Base-by-base conservation (phyloP, 768 basidiomycete genomes). In the Naganishia friedmannii region DNA sequence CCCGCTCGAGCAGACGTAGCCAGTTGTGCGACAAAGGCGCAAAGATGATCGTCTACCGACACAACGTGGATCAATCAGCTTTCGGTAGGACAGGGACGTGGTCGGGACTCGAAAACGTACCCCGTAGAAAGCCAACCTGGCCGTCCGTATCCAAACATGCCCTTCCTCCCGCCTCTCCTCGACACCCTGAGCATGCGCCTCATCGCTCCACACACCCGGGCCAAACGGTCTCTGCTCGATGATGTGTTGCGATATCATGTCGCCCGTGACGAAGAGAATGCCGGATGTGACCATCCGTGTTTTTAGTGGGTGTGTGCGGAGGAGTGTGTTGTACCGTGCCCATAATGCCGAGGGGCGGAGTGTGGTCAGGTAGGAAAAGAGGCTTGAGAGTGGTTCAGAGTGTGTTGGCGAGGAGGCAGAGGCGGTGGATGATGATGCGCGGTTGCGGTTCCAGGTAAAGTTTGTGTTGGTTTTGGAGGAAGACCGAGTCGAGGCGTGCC, bases 11-110 rank as follows among this genome's bases (percentile, higher is more conserved):
- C 0, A 66, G 53, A 0, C 66, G 58, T 3, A 79, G 63, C 79
- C 79, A 80, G 28, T 72, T 65, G 72, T 79, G 77, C 6, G 73
- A 77, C 17, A 80, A 70, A 21, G 79, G 79, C 15, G 79, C 78
- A 68, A 80, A 80, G 53, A 80, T 70, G n/a, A 76, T 48, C 6
- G 72, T 71, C n/a, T 58, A 34, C 5, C 15, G 1, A n/a, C n/a
- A n/a, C n/a, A n/a, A n/a, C n/a, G n/a, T n/a, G n/a, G n/a, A n/a
- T n/a, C n/a, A n/a, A n/a, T n/a, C n/a, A n/a, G n/a, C n/a, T n/a
- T n/a, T n/a, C n/a, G n/a, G n/a, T n/a, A n/a, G n/a, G n/a, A n/a
- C n/a, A n/a, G n/a, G n/a, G n/a, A n/a, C n/a, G n/a, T n/a, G n/a
- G n/a, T n/a, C n/a, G n/a, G n/a, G n/a, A n/a, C n/a, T n/a, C n/a